Conservation (phyloP, 2,329 filamentous ascomycete genomes). For the Botryotinia narcissicola region DNA sequence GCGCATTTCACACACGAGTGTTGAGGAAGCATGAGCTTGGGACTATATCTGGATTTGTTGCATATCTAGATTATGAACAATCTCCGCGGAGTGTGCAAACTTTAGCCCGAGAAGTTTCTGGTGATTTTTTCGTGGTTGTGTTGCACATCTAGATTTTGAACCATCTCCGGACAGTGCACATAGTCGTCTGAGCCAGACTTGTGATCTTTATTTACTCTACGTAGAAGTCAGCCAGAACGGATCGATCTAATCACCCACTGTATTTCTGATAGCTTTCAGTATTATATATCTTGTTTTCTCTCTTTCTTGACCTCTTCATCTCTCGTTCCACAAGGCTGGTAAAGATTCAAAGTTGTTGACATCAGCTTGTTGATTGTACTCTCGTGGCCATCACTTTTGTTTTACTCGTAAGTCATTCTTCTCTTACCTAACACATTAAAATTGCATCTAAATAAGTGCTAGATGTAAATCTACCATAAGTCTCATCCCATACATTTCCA, state of each 20-base stretch:
- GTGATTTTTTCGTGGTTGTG: not conserved
- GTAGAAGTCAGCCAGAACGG: not conserved
- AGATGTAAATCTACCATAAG: not conserved
- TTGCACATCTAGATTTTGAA: not conserved
- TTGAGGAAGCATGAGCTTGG: not conserved
- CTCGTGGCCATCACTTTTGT: not conserved
- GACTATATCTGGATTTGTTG: not conserved
- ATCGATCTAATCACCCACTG: not conserved
- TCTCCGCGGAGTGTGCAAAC: not conserved
- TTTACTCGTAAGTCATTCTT: not conserved
- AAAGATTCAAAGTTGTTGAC: not conserved
- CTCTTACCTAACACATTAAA: not conserved
- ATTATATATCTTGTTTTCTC: not conserved
- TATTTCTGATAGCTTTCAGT: not conserved
- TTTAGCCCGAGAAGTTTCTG: not conserved
- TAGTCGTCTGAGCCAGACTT: not conserved
- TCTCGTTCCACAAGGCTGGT: not conserved
- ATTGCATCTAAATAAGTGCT: not conserved
- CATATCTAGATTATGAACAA: not conserved
- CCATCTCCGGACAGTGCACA: not conserved
- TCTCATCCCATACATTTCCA: not conserved
- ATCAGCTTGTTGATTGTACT: not conserved
- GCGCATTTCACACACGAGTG: not conserved
- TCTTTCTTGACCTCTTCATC: not conserved
- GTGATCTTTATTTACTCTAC: not conserved